Evolutionary conservation across 768 basidiomycete genomes (phyloP), one percentile per base, ranked within the genome.

Genomic region (Leccinum arenicola): DNA sequence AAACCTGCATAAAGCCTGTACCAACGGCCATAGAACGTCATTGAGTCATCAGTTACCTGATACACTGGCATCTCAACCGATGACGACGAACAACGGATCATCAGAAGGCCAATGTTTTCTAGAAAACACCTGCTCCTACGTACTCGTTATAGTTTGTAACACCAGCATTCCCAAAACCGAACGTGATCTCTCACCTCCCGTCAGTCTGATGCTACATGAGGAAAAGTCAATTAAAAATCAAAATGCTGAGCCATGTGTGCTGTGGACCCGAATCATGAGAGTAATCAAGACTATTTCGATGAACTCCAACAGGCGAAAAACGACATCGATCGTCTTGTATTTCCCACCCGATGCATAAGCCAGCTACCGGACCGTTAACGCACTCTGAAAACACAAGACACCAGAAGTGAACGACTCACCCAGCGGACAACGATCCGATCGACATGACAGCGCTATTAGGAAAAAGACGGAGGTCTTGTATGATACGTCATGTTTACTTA

Each of bases 91-190:
- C 51, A 36, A 29, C 25, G 1, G 50, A 47, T 66, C 54, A 71
- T 55, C 51, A n/a, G 51, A 31, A 31, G 15, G 7, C 25, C 7
- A 15, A 9, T 45, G 4, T 19, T 45, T 19, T 45, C 10, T n/a
- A n/a, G 40, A n/a, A 45, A 19, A 45, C 10, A 54, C 23, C 31
- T 17, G 19, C 19, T 25, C 19, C 12, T 21, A 64, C 82, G 54
- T 66, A 86, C 85, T 80, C 48, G 83, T 68, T 70, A 78, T 82
- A 7, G 85, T 86, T 62, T 87, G 85, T 21, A 85, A 65, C 0
- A 87, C 86, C 4, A 0, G 85, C 84, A 58, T 85, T 87, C 5
- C 85, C 85, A 61, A 87, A 85, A 11, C 86, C 85, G 2, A 85
- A 61, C 0, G 84, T 84, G n/a, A 86, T 76, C 85, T 87, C 17